phyloP scores from a whole-genome alignment of 345 rosid species.

The Sonneratia alba region DNA sequence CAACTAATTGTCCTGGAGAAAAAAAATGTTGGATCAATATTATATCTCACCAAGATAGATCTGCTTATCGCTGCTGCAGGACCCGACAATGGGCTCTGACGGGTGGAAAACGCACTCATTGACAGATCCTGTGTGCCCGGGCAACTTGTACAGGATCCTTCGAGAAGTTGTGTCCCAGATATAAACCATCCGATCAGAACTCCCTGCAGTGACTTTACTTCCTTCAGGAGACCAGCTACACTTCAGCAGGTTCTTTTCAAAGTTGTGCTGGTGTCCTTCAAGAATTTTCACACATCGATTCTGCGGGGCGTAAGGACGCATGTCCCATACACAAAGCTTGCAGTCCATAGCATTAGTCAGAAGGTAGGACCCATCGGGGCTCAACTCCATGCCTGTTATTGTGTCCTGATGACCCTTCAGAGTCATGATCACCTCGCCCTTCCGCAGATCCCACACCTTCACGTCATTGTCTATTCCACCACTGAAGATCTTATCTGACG shows the following conservation, averaged over 20 bases:
- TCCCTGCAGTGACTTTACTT: conserved; percentile 90
- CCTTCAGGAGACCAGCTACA: conserved; percentile 96
- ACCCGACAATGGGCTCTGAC: conserved; percentile 72
- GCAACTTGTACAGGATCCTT: conserved; percentile 81
- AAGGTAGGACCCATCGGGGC: conserved; percentile 97
- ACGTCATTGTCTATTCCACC: conserved; percentile 87
- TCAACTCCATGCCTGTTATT: conserved; percentile 82
- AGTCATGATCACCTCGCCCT: conserved; percentile 83
- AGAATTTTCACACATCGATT: conserved; percentile 87
- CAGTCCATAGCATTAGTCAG: conserved; percentile 90
- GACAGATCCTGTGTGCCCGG: conserved; percentile 89
- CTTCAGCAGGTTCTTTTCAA: conserved; percentile 83
- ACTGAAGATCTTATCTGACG: conserved; percentile 84
- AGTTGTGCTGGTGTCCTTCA: conserved; percentile 96
- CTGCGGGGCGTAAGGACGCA: conserved; percentile 96
- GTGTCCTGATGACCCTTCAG: conserved; percentile 96
- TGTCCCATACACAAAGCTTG: conserved; percentile 95
- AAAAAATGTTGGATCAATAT: neutral
- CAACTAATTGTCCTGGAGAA: neutral
- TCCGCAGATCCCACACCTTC: conserved; percentile 88
- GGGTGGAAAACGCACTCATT: conserved; percentile 91
- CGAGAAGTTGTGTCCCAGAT: conserved; percentile 93
- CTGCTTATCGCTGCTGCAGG: conserved; percentile 93
- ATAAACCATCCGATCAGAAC: conserved; percentile 93
- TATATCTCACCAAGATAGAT: conserved; percentile 88